Percentiles rank a stretch among this genome's conserved stretches.
Conservation (phyloP, 176 grass and related monocot species). For the Triticum dicoccoides region DNA sequence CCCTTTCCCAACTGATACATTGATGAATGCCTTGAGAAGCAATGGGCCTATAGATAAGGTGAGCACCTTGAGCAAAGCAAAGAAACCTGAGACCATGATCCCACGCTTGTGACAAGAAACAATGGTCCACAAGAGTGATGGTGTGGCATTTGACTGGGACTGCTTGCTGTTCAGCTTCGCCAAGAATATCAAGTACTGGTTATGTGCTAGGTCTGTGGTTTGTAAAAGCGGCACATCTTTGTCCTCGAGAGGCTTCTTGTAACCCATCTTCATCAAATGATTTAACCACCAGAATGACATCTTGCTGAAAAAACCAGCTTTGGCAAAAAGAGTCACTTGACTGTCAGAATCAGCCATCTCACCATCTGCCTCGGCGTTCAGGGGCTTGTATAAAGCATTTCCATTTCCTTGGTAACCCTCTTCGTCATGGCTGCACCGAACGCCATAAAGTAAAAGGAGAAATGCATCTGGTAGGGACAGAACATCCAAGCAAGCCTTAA, state of each 20-base stretch:
- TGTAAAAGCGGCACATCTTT: constrained; percentile 71
- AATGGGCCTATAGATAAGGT: constrained; percentile 66
- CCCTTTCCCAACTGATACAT: constrained; percentile 58
- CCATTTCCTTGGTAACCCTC: constrained; percentile 11
- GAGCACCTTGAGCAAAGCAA: constrained; percentile 85
- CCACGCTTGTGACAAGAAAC: constrained; percentile 71
- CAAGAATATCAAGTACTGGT: constrained; percentile 52
- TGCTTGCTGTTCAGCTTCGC: constrained; percentile 48
- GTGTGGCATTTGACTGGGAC: constrained; percentile 6
- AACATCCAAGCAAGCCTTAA: constrained; percentile 55
- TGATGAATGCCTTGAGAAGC: constrained; percentile 83
- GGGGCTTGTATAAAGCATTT: constrained; percentile 51
- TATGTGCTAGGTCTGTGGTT: constrained; percentile 47
- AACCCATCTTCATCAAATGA: constrained; percentile 77
- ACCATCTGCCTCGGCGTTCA: constrained; percentile 35
- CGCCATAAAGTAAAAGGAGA: constrained; percentile 39
- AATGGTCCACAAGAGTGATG: constrained; percentile 67
- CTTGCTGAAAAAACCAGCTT: constrained; percentile 57
- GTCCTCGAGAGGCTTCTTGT: constrained; percentile 76
- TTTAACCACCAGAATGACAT: constrained; percentile 97
- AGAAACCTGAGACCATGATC: constrained; percentile 66
- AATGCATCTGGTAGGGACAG: constrained; percentile 52
- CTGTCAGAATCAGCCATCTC: constrained; percentile 27
- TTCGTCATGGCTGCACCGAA: constrained; percentile 14
- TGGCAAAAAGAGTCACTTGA: constrained; percentile 48